These are phyloP conservation scores for Penicillium roqueforti DNA, from an alignment of 495 filamentous ascomycete species.

Conservation along the genomic window DNA sequence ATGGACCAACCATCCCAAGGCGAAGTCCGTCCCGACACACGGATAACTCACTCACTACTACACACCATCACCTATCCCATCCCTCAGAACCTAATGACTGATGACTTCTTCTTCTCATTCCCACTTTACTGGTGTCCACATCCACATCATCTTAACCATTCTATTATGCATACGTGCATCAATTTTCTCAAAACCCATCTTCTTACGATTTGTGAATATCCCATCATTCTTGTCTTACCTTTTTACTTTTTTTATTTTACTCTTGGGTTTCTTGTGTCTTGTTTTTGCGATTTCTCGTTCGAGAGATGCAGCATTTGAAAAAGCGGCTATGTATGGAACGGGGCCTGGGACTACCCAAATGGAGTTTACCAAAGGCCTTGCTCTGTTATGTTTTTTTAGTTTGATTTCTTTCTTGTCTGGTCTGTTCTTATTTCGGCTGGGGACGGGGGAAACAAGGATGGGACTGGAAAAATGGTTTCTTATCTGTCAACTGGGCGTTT, in stretches of 20 bases:
- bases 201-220: constrained; percentile 29
- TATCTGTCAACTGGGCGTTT: constrained; percentile 16
- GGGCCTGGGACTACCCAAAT: constrained; percentile 17
- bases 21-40: constrained; percentile 44
- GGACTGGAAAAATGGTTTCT: constrained; percentile 12
- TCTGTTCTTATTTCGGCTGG: constrained; percentile 12
- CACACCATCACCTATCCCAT: constrained; percentile 8
- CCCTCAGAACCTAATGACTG: constrained; percentile 19
- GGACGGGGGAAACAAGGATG: not conserved
- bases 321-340: constrained; percentile 21
- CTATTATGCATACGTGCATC: constrained; percentile 22
- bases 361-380: constrained; percentile 12
- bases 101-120: constrained; percentile 17
- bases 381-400: constrained; percentile 10
- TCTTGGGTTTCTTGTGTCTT: constrained; percentile 23
- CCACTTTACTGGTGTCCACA: constrained; percentile 9
- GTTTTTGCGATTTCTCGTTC: constrained; percentile 11
- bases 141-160: constrained; percentile 1
- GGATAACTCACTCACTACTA: constrained; percentile 27
- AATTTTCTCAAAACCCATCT: constrained; percentile 7
- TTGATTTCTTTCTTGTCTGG: constrained; percentile 13
- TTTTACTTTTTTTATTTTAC: constrained; percentile 5
- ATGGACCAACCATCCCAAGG: constrained; percentile 50
- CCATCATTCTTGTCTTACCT: constrained; percentile 5
- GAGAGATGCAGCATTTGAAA: constrained; percentile 20